phyloP scores from a whole-genome alignment of 208 protist species.

The Leptomonas pyrrhocoris region DNA sequence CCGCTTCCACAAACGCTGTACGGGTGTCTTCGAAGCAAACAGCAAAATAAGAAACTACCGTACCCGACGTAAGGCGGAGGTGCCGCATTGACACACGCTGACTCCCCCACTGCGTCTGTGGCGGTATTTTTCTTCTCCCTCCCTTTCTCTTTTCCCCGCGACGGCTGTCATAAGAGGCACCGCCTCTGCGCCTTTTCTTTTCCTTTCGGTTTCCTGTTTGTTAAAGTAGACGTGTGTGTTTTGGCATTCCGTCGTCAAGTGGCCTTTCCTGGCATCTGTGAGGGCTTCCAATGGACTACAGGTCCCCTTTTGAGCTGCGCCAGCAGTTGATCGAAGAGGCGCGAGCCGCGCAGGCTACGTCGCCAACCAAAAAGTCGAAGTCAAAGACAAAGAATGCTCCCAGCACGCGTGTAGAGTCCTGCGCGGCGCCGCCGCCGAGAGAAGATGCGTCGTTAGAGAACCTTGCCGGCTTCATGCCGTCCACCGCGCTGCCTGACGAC shows the following conservation, averaged over 20 bases:
- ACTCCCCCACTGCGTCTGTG: too few relatives aligned
- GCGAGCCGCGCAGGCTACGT: constrained; percentile 29
- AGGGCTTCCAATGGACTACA: constrained; percentile 65
- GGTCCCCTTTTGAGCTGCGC: constrained; percentile 87
- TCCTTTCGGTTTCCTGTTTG: background rate
- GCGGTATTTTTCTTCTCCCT: background rate
- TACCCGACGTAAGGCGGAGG: too few relatives aligned
- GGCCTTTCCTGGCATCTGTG: too few relatives aligned
- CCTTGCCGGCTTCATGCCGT: constrained; percentile 38
- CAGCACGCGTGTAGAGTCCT: constrained; percentile 10
- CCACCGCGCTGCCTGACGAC: constrained; percentile 64
- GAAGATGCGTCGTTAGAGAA: constrained; percentile 17
- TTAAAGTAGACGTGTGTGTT: background rate
- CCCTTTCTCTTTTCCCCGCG: background rate
- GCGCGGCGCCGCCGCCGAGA: constrained; percentile 6
- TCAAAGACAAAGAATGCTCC: constrained; percentile 19
- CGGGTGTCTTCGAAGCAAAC: too few relatives aligned
- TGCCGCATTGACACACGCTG: too few relatives aligned
- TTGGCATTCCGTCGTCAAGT: background rate
- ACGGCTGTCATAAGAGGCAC: too few relatives aligned
- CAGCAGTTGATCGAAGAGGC: constrained; percentile 75
- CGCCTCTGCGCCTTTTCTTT: too few relatives aligned
- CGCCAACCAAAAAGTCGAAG: constrained; percentile 29
- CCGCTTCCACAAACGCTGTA: too few relatives aligned
- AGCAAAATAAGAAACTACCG: too few relatives aligned